Conservation (phyloP, 225 moss, liverwort and hornwort species). For the Bryoerythrophyllum caledonicum region DNA sequence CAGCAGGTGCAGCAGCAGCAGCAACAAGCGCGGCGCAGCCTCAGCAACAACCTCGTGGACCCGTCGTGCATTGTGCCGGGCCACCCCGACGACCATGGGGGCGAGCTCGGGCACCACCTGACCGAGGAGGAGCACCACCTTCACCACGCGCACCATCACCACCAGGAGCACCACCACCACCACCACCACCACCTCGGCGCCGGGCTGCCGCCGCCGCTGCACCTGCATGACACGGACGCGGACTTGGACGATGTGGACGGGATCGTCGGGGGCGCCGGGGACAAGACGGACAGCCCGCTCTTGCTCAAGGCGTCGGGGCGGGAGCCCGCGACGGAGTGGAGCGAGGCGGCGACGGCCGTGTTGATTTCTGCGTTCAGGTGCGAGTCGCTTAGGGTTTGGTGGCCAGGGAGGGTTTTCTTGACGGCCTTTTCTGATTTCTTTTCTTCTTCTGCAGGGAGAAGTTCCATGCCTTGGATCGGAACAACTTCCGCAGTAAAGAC, state of each 20-base stretch:
- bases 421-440: background rate
- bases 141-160: conserved; percentile 22
- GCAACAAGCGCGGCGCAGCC: conserved; percentile 16
- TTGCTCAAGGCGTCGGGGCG: conserved; percentile 41
- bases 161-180: conserved; percentile 14
- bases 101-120: conserved; percentile 8
- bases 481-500: conserved; percentile 70
- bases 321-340: conserved; percentile 69
- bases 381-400: background rate
- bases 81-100: conserved; percentile 21
- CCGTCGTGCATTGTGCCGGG: conserved; percentile 24
- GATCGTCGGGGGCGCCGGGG: conserved; percentile 21
- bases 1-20: conserved; percentile 9
- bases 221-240: conserved; percentile 49
- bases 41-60: conserved; percentile 22
- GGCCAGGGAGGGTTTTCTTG: conserved; percentile 10
- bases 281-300: conserved; percentile 42
- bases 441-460: conserved; percentile 36
- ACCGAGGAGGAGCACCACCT: background rate
- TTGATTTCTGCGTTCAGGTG: conserved; percentile 64
- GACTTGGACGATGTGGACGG: conserved; percentile 56
- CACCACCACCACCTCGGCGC: conserved; percentile 42
- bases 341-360: conserved; percentile 54
- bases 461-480: conserved; percentile 67
- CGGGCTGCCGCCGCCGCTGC: conserved; percentile 32